These are phyloP conservation scores for Colletotrichum destructivum DNA, from an alignment of 2,329 filamentous ascomycete genomes.

Conservation along the genomic window DNA sequence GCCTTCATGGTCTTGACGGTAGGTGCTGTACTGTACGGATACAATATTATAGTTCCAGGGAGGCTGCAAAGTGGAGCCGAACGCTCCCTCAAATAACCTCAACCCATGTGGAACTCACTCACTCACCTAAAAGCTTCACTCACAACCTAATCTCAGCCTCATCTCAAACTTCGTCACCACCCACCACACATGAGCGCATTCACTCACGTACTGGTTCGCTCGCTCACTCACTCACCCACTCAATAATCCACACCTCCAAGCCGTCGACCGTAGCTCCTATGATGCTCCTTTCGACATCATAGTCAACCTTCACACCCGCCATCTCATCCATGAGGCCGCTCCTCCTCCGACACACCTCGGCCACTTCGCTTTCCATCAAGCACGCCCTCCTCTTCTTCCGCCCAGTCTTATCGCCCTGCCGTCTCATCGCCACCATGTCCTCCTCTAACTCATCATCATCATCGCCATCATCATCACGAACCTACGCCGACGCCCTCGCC, in stretches of 20 bases:
- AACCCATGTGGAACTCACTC: constrained; percentile 20
- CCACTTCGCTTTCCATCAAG: not conserved
- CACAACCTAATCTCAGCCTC: constrained; percentile 31
- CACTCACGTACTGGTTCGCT: no score
- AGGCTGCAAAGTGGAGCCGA: not conserved
- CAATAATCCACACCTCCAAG: not conserved
- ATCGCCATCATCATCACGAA: constrained; percentile 20
- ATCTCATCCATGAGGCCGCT: not conserved
- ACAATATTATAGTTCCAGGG: no score
- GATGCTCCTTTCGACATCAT: constrained; percentile 17
- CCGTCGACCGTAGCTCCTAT: not conserved
- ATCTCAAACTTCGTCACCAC: constrained; percentile 6
- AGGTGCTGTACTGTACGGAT: no score
- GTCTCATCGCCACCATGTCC: constrained; percentile 21
- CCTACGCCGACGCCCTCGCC: constrained; percentile 39
- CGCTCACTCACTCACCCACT: not conserved
- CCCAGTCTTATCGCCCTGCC: not conserved
- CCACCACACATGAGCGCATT: no score
- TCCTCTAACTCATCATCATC: not conserved
- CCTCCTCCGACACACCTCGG: not conserved
- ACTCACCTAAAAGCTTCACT: constrained; percentile 8
- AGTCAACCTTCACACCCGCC: no score
- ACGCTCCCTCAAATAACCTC: not conserved
- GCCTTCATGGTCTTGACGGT: no score
- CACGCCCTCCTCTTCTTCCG: not conserved